phyloP scores from a whole-genome alignment of 2,329 filamentous ascomycete species.

The Fusarium vanettenii region DNA sequence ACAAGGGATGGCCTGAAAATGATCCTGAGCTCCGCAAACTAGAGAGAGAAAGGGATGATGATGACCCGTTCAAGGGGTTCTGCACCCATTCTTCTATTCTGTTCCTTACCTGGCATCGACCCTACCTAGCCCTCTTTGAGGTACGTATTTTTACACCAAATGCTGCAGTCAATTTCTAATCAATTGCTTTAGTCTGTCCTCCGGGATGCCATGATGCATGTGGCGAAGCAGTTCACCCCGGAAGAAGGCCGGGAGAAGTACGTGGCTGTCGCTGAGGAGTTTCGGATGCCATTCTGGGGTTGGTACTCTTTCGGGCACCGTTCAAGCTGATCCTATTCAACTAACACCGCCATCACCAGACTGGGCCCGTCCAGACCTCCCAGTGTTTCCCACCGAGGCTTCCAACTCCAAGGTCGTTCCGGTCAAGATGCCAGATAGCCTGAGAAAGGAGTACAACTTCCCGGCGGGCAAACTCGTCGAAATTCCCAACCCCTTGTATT shows the following conservation, averaged over 20 bases:
- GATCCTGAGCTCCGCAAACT: background rate
- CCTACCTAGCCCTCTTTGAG: background rate
- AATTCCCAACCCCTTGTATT: background rate
- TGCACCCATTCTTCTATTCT: background rate
- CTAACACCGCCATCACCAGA: background rate
- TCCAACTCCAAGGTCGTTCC: too few species aligned
- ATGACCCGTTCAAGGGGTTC: background rate
- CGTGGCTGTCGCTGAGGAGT: background rate
- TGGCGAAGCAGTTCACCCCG: background rate
- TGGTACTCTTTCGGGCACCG: background rate
- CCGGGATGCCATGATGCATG: background rate
- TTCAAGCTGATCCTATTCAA: too few species aligned
- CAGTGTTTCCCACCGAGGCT: background rate
- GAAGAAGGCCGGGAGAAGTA: background rate
- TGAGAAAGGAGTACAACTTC: background rate
- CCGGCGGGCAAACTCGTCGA: background rate
- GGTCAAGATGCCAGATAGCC: background rate
- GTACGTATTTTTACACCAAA: background rate
- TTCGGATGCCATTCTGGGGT: background rate
- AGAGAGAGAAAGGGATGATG: background rate
- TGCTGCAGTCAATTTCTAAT: background rate
- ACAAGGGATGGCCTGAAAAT: background rate
- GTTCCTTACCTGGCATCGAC: background rate
- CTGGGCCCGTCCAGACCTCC: background rate
- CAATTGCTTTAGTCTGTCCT: background rate